These are phyloP conservation scores for Rhizopus microsporus DNA, from an alignment of 371 early-diverging fungal genomes.

Conservation along the genomic window DNA sequence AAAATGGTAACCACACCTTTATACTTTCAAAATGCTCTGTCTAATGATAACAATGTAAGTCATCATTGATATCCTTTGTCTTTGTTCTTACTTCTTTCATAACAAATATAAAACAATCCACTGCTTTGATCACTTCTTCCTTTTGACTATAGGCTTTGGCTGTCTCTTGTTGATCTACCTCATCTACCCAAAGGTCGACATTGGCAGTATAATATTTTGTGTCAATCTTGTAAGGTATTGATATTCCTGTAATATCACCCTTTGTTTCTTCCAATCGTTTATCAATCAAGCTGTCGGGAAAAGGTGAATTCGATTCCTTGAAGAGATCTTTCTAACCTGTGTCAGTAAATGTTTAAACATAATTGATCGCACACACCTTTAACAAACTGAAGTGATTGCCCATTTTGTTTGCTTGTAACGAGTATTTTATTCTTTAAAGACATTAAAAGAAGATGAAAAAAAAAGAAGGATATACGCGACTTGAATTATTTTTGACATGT, in stretches of 20 bases:
- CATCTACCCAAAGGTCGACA: conserved; percentile 72
- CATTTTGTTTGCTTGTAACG: conserved; percentile 53
- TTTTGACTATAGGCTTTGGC: conserved; percentile 48
- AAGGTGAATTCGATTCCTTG: conserved; percentile 24
- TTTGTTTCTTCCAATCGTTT: conserved; percentile 33
- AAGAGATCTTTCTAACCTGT: conserved; percentile 23
- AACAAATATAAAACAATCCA: conserved; percentile 72
- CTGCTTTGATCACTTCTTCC: conserved; percentile 55
- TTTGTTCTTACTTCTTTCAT: conserved; percentile 51
- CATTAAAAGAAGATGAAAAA: not conserved
- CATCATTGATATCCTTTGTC: conserved; percentile 21
- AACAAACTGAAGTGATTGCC: conserved; percentile 50
- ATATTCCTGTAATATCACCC: conserved; percentile 44
- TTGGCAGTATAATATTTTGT: conserved; percentile 77
- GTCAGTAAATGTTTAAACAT: not conserved
- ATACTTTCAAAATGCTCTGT: conserved; percentile 56
- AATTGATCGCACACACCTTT: conserved; percentile 36
- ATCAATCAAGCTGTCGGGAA: conserved; percentile 26
- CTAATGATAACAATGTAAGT: conserved; percentile 13
- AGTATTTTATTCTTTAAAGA: conserved; percentile 55
- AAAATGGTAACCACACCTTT: conserved; percentile 55
- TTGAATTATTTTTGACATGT: not conserved
- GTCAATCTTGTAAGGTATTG: conserved; percentile 64
- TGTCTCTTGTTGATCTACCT: conserved; percentile 41
- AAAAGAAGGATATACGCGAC: not conserved